A percentile compares a stretch with the other conserved stretches of the same genome.
These are phyloP conservation scores for Rhizopogon roseolus DNA, from an alignment of 768 basidiomycete species.

Conservation along the genomic window DNA sequence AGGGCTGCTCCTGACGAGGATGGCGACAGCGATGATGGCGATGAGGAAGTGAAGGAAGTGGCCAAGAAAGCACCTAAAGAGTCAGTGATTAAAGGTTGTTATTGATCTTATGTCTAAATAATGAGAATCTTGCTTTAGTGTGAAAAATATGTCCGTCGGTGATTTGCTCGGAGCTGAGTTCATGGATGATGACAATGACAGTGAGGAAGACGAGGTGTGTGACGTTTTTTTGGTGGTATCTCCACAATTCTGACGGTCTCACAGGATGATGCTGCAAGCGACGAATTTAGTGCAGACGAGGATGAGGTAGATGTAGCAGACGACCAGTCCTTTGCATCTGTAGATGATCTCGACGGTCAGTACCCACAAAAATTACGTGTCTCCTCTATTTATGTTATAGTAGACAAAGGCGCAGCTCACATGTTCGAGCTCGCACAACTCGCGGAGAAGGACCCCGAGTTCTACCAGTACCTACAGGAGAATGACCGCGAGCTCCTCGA, in stretches of 20 bases:
- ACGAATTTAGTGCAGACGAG: conserved; percentile 37
- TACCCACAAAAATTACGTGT: background rate
- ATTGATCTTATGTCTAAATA: background rate
- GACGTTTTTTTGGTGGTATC: conserved; percentile 3
- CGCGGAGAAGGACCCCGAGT: conserved; percentile 97
- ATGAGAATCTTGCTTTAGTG: conserved; percentile 4
- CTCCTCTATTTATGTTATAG: background rate
- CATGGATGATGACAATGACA: conserved; percentile 59
- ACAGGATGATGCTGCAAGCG: conserved; percentile 16
- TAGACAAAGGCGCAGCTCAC: conserved; percentile 74
- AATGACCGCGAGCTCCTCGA: conserved; percentile 90
- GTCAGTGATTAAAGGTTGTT: conserved; percentile 4
- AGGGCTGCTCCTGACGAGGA: conserved; percentile 21
- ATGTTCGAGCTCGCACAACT: conserved; percentile 80
- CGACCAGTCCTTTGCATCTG: conserved; percentile 69
- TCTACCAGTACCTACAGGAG: conserved; percentile 96
- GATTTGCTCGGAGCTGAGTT: conserved; percentile 70
- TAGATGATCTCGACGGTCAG: conserved; percentile 73
- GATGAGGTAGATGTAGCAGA: conserved; percentile 39
- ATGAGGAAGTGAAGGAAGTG: conserved; percentile 16
- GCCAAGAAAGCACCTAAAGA: background rate
- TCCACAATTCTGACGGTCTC: conserved; percentile 1
- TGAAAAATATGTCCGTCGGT: conserved; percentile 62
- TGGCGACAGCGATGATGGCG: conserved; percentile 27
- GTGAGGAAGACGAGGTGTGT: conserved; percentile 27